phyloP scores from a whole-genome alignment of 257 asterid species.

The Craterostigma plantagineum region DNA sequence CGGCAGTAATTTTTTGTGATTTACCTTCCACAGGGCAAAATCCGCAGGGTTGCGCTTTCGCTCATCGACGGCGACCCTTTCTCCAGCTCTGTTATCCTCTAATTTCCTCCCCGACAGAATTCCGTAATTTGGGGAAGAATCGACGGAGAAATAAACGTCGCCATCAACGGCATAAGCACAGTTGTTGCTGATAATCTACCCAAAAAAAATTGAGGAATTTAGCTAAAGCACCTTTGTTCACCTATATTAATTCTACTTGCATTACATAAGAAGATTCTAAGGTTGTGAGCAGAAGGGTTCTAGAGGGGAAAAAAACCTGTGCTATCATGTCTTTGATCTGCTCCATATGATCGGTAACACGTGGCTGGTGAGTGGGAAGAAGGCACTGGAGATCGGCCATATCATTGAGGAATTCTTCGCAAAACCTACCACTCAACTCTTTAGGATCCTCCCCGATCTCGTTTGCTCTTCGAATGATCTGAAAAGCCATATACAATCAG shows the following conservation, averaged over 20 bases:
- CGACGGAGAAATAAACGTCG: slow-evolving; percentile 59
- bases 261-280: too few species aligned
- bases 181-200: slow-evolving; percentile 39
- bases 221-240: background rate
- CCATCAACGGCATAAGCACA: slow-evolving; percentile 51
- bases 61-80: slow-evolving; percentile 56
- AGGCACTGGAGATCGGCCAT: slow-evolving; percentile 84
- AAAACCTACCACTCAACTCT: slow-evolving; percentile 51
- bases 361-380: slow-evolving; percentile 62
- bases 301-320: slow-evolving; percentile 22
- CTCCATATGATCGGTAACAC: slow-evolving; percentile 60
- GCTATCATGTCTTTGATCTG: slow-evolving; percentile 65
- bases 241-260: too few species aligned
- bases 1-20: too few species aligned
- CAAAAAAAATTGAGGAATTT: background rate
- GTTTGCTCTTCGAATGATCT: slow-evolving; percentile 71
- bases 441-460: slow-evolving; percentile 45
- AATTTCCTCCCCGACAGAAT: slow-evolving; percentile 54
- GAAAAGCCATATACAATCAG: slow-evolving; percentile 9
- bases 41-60: slow-evolving; percentile 72
- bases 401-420: slow-evolving; percentile 62
- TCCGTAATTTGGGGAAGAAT: slow-evolving; percentile 50
- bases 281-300: too few species aligned
- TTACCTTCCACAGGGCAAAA: slow-evolving; percentile 90
- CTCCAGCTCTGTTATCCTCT: slow-evolving; percentile 64